Evolutionary conservation across 352 stramenopile genomes (phyloP).

Genomic region (Sclerospora graminicola): DNA sequence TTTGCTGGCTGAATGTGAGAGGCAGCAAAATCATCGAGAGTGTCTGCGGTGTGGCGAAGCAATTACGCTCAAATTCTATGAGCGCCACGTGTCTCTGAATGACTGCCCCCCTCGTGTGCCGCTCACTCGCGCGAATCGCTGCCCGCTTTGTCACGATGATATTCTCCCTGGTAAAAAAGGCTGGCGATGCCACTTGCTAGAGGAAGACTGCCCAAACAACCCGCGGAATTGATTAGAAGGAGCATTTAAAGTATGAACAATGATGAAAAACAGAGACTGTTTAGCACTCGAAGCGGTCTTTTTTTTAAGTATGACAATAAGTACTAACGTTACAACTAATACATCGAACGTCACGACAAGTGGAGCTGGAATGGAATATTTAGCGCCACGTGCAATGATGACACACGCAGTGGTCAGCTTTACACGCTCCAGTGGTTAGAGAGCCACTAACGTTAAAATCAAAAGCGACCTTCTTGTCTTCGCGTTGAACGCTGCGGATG

Average conservation of each 20-base stretch:
- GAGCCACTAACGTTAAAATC: too few relatives aligned
- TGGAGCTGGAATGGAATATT: slow-evolving; percentile 1
- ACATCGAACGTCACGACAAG: slow-evolving; percentile 1
- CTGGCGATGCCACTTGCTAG: slow-evolving; percentile 58
- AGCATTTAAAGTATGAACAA: slow-evolving; percentile 4
- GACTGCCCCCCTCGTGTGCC: slow-evolving; percentile 55
- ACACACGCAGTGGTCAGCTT: slow-evolving; percentile 12
- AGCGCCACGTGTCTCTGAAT: slow-evolving; percentile 67
- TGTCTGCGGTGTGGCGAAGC: slow-evolving; percentile 76
- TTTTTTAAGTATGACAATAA: slow-evolving; percentile 2
- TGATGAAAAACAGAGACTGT: slow-evolving; percentile 10
- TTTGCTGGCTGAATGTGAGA: slow-evolving; percentile 83
- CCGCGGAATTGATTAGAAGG: slow-evolving; percentile 32
- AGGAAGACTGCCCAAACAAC: slow-evolving; percentile 68
- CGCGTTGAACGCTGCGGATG: too few relatives aligned
- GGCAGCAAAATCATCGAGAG: slow-evolving; percentile 70
- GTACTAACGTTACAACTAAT: slow-evolving; percentile 3
- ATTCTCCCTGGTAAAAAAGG: slow-evolving; percentile 50
- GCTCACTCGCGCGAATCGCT: slow-evolving; percentile 58
- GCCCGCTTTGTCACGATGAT: slow-evolving; percentile 74
- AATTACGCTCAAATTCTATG: slow-evolving; percentile 76
- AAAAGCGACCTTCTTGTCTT: too few relatives aligned
- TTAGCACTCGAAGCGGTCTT: slow-evolving; percentile 4
- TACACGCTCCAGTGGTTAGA: too few relatives aligned
- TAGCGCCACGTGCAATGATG: neutral